A percentile compares a stretch with the other conserved stretches of the same genome.
Conservation (phyloP, 2,329 filamentous ascomycete species). For the Zasmidium cellare region DNA sequence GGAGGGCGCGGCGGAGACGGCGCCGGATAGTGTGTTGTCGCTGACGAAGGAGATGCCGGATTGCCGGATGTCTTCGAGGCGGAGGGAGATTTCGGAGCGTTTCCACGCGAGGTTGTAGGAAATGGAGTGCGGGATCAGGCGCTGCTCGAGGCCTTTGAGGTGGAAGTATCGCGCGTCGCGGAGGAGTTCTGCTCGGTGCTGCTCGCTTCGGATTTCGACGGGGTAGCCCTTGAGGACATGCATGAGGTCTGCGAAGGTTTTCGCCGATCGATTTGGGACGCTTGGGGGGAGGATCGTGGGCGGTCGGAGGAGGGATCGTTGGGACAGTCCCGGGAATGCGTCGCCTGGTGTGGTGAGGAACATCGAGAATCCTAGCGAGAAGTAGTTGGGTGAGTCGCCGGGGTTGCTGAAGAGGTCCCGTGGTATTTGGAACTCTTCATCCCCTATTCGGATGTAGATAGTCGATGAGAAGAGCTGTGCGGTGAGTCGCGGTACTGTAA, state of each 20-base stretch:
- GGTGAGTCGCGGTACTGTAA: slow-evolving; percentile 77
- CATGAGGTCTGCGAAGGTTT: slow-evolving; percentile 79
- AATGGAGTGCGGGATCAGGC: slow-evolving; percentile 74
- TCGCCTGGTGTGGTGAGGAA: slow-evolving; percentile 81
- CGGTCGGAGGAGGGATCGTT: slow-evolving; percentile 76
- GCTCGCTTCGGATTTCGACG: slow-evolving; percentile 71
- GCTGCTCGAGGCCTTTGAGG: slow-evolving; percentile 87
- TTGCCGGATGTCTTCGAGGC: slow-evolving; percentile 84
- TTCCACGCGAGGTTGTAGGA: slow-evolving; percentile 70
- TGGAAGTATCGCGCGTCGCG: slow-evolving; percentile 91
- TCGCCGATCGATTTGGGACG: slow-evolving; percentile 78
- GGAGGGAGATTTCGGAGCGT: slow-evolving; percentile 73
- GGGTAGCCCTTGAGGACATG: slow-evolving; percentile 83
- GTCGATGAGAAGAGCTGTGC: slow-evolving; percentile 88
- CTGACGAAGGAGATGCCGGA: slow-evolving; percentile 70
- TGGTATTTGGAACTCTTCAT: slow-evolving; percentile 83
- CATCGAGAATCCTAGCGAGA: slow-evolving; percentile 83
- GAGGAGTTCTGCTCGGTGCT: slow-evolving; percentile 74
- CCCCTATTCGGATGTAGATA: slow-evolving; percentile 89
- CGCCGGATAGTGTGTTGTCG: slow-evolving; percentile 42
- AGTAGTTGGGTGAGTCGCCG: slow-evolving; percentile 94
- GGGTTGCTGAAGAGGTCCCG: slow-evolving; percentile 82
- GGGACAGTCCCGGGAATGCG: slow-evolving; percentile 81
- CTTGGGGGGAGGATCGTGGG: slow-evolving; percentile 81
- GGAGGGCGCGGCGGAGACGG: slow-evolving; percentile 12